A percentile compares a stretch with the other conserved stretches of the same genome.
These are phyloP conservation scores for Fusarium caatingaense DNA, from an alignment of 2,329 filamentous ascomycete species.

Conservation along the genomic window DNA sequence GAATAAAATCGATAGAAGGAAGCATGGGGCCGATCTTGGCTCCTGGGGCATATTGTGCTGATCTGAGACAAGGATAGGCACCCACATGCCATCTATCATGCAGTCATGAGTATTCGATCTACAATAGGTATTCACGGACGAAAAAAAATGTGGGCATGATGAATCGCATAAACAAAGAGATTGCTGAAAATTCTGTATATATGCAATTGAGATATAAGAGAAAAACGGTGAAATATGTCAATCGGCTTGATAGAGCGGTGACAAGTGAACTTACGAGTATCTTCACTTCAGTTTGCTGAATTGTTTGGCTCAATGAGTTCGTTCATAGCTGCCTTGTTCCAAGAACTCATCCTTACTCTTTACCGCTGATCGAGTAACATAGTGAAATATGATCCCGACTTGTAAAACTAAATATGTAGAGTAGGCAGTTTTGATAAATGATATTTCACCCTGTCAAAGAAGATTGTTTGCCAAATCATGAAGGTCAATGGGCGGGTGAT, in stretches of 20 bases:
- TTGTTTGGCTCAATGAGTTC: neutral
- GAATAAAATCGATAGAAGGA: neutral
- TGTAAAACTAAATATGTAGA: neutral
- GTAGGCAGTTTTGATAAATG: neutral
- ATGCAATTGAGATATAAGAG: neutral
- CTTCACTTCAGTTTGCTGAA: neutral
- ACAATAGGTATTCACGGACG: neutral
- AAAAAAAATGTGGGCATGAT: neutral
- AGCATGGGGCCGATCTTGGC: conserved; percentile 20
- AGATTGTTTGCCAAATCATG: neutral
- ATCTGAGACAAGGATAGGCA: conserved; percentile 35
- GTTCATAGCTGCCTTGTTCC: neutral
- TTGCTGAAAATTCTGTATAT: neutral
- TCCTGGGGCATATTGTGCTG: conserved; percentile 13
- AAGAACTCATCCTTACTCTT: neutral
- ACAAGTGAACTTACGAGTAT: neutral
- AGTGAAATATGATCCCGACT: neutral
- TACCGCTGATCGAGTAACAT: neutral
- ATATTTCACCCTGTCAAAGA: neutral
- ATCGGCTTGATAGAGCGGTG: neutral
- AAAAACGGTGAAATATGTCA: neutral
- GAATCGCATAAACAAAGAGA: neutral
- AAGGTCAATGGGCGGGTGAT: conserved; percentile 18
- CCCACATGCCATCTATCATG: conserved; percentile 23
- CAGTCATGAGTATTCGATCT: conserved; percentile 15